Percentiles rank a stretch among this genome's conserved stretches.
Evolutionary conservation across 768 basidiomycete species (phyloP).

Genomic region (Polyporus arcularius): DNA sequence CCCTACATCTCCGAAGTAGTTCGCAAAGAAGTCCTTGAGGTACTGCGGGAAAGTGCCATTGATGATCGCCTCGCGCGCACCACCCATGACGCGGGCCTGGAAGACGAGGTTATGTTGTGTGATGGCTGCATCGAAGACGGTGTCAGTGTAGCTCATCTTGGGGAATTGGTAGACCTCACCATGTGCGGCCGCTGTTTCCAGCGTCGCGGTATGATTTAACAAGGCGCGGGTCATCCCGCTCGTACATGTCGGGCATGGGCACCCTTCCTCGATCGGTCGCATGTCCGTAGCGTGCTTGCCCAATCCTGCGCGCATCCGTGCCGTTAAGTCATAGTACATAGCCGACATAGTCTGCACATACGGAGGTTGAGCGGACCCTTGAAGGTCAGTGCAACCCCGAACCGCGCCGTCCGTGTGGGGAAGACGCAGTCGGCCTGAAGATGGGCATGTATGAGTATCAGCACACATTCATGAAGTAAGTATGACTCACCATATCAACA

Average conservation of each 20-base stretch:
- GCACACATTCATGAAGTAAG: not conserved
- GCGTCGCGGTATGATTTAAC: slow-evolving; percentile 72
- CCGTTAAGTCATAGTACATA: not conserved
- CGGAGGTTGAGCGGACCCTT: slow-evolving; percentile 82
- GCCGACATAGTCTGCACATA: slow-evolving; percentile 32
- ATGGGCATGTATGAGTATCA: not conserved
- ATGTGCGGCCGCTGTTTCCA: slow-evolving; percentile 86
- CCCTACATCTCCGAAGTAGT: slow-evolving; percentile 74
- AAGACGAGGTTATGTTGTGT: slow-evolving; percentile 85
- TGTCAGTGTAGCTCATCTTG: slow-evolving; percentile 8
- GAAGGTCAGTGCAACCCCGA: slow-evolving; percentile 86
- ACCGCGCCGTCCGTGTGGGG: slow-evolving; percentile 88
- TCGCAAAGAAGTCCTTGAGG: slow-evolving; percentile 70
- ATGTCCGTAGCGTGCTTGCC: slow-evolving; percentile 73
- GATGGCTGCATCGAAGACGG: slow-evolving; percentile 49
- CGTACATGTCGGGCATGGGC: slow-evolving; percentile 86
- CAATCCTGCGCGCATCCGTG: slow-evolving; percentile 47
- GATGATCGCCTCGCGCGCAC: slow-evolving; percentile 78
- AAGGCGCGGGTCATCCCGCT: slow-evolving; percentile 69
- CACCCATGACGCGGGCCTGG: slow-evolving; percentile 87
- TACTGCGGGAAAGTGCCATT: slow-evolving; percentile 78
- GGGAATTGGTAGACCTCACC: slow-evolving; percentile 44
- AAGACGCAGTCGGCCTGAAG: slow-evolving; percentile 88
- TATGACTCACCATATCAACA: slow-evolving; percentile 74
- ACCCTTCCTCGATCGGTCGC: slow-evolving; percentile 68